Conservation (phyloP, 495 filamentous ascomycete genomes). For the Hapsidospora chrysogenum region DNA sequence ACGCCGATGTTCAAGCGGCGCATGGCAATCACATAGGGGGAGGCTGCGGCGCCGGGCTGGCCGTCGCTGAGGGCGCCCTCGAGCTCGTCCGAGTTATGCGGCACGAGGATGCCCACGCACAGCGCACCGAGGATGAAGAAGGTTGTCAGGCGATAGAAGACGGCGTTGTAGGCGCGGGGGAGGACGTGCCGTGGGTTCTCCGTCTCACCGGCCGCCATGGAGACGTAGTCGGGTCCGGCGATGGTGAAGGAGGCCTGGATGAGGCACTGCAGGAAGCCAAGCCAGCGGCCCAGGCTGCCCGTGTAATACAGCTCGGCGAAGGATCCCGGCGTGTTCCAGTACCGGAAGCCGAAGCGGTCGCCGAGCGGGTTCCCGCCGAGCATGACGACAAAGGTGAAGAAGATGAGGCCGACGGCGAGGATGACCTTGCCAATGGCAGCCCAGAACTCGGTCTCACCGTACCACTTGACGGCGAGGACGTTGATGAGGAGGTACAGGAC, state of each 20-base stretch:
- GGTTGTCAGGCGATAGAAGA: constrained; percentile 55
- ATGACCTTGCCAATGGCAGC: constrained; percentile 50
- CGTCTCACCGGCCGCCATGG: constrained; percentile 63
- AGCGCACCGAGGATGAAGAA: constrained; percentile 65
- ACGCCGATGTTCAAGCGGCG: constrained; percentile 47
- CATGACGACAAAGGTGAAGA: constrained; percentile 62
- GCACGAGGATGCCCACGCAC: constrained; percentile 51
- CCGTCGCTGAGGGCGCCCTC: constrained; percentile 32
- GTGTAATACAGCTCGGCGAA: constrained; percentile 44
- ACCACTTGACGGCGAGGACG: constrained; percentile 44
- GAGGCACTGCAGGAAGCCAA: constrained; percentile 54
- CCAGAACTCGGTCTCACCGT: constrained; percentile 43
- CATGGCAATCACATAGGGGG: constrained; percentile 82
- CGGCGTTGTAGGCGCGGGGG: constrained; percentile 57
- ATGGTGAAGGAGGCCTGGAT: constrained; percentile 69
- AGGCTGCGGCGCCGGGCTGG: constrained; percentile 46
- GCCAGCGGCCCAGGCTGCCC: constrained; percentile 46
- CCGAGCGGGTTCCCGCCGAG: constrained; percentile 52
- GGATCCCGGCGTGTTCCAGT: constrained; percentile 56
- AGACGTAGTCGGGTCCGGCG: constrained; percentile 66
- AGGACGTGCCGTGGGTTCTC: constrained; percentile 49
- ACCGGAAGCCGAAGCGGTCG: constrained; percentile 59
- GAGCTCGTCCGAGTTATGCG: constrained; percentile 36
- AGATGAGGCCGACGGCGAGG: constrained; percentile 47
- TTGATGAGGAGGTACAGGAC: constrained; percentile 39